Evolutionary conservation across 805 yeast genomes (phyloP), one percentile per base, ranked within the genome.

Genomic region (Saccharomyces mikatae): DNA sequence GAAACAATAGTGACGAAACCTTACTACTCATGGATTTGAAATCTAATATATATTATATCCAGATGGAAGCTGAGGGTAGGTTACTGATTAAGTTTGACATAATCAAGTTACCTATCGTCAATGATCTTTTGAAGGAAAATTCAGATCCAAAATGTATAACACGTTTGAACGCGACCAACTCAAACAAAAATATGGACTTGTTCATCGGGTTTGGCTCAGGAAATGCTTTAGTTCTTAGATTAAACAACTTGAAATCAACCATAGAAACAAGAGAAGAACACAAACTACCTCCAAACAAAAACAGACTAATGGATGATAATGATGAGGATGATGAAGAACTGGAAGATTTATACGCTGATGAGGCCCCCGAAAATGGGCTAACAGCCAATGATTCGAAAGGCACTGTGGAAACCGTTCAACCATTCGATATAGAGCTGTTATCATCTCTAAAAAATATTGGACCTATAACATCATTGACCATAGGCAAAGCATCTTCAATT

Each of bases 361-460:
- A 54, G 17, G 54, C n/a, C 9, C 41, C 48, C 1, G 48, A 50
- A 21, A 47, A 48, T 22, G 47, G 32, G 10, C 24, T 36, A 36
- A 36, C 44, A 6, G 17, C 17, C 9, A 53, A 46, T 2, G 56
- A 56, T 4, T 49, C 47, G 24, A 61, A 56, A 17, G 62, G 59
- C 22, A 32, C 50, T 6, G 59, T 62, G 4, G 69, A 67, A 46
- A 62, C 64, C 1, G 66, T 61, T 2, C 58, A 56, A 36, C 72
- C 72, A 3, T 68, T 71, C 58, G 65, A 71, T 58, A 80, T 84
- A 54, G 68, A 72, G 17, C 62, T 74, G 21, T 71, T 77, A 31
- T 94, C 89, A 59, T 69, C 71, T 1, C 64, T 90, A 10, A 62
- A 77, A 2, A 87, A 84, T 62, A 75, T 79, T 59, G 96, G 96